These are phyloP conservation scores for Pseudogymnoascus sp. DNA, from an alignment of 2,329 filamentous ascomycete species.

Conservation along the genomic window DNA sequence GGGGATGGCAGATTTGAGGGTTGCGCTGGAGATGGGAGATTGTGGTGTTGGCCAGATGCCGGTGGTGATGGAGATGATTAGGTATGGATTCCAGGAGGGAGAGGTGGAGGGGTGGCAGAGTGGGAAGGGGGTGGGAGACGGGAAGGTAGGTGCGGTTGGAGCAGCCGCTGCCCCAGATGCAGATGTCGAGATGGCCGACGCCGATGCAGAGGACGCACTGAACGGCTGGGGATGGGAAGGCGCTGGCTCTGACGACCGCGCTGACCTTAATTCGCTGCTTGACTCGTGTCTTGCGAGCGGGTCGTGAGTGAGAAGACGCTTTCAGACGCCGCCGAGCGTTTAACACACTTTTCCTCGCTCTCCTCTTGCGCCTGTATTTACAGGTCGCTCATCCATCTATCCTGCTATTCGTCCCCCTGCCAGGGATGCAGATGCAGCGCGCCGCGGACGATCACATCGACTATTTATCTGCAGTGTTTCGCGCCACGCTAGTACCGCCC, in stretches of 20 bases:
- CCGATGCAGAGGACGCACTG: conserved; percentile 48
- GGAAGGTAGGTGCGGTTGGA: conserved; percentile 31
- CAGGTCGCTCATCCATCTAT: not conserved
- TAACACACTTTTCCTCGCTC: not conserved
- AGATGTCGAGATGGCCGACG: conserved; percentile 33
- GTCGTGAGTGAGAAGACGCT: not conserved
- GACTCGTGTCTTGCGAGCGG: conserved; percentile 18
- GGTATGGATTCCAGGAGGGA: conserved; percentile 65
- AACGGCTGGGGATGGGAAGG: conserved; percentile 51
- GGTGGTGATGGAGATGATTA: conserved; percentile 60
- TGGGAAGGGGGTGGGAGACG: conserved; percentile 13
- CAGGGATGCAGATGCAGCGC: not conserved
- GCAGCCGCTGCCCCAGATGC: conserved; percentile 39
- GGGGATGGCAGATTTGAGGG: conserved; percentile 67
- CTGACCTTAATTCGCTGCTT: conserved; percentile 47
- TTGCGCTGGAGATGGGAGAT: conserved; percentile 69
- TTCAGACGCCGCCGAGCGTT: not conserved
- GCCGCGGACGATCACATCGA: not conserved
- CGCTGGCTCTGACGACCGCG: conserved; percentile 42
- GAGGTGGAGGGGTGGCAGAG: conserved; percentile 58
- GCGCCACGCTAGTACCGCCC: not conserved
- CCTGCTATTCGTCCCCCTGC: not conserved
- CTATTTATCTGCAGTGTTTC: not conserved
- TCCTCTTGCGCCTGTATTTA: not conserved
- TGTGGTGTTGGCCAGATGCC: conserved; percentile 71